Conservation (phyloP, 495 filamentous ascomycete species). For the Penicillium antarcticum region DNA sequence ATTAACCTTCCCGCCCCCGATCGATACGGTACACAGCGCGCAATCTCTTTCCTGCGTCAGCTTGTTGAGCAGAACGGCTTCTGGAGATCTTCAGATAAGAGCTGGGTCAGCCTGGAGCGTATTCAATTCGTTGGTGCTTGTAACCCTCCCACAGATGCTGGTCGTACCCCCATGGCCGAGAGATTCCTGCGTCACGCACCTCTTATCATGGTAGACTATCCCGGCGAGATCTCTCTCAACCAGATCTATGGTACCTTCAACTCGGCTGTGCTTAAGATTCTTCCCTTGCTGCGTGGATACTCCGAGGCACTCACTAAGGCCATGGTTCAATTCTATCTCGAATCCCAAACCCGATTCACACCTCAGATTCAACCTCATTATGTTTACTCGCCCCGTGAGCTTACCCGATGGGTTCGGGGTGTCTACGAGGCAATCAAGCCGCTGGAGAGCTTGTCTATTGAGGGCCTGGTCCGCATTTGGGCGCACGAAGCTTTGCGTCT, state of each 20-base stretch:
- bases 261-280: conserved; percentile 90
- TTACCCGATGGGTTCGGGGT: conserved; percentile 95
- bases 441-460: conserved; percentile 78
- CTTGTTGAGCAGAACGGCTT: conserved; percentile 98
- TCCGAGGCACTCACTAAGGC: conserved; percentile 91
- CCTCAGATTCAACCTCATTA: conserved; percentile 97
- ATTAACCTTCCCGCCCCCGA: conserved; percentile 99
- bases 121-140: conserved; percentile 99
- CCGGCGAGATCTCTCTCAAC: conserved; percentile 85
- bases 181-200: conserved; percentile 94
- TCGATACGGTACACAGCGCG: conserved; percentile 94
- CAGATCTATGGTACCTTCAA: conserved; percentile 99
- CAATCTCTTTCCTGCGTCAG: conserved; percentile 94
- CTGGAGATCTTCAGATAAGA: conserved; percentile 96
- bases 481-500: conserved; percentile 93
- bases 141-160: conserved; percentile 98
- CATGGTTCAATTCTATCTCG: conserved; percentile 95
- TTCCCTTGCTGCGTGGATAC: conserved; percentile 92
- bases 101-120: conserved; percentile 94
- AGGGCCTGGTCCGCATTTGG: conserved; percentile 96
- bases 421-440: conserved; percentile 95
- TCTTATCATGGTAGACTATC: conserved; percentile 98
- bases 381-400: conserved; percentile 96
- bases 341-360: conserved; percentile 91
- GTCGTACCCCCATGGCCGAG: conserved; percentile 88